Percentiles rank a stretch among this genome's conserved stretches.
These are phyloP conservation scores for Malania oleifera DNA, from an alignment of 164 flowering plant species.

Conservation along the genomic window DNA sequence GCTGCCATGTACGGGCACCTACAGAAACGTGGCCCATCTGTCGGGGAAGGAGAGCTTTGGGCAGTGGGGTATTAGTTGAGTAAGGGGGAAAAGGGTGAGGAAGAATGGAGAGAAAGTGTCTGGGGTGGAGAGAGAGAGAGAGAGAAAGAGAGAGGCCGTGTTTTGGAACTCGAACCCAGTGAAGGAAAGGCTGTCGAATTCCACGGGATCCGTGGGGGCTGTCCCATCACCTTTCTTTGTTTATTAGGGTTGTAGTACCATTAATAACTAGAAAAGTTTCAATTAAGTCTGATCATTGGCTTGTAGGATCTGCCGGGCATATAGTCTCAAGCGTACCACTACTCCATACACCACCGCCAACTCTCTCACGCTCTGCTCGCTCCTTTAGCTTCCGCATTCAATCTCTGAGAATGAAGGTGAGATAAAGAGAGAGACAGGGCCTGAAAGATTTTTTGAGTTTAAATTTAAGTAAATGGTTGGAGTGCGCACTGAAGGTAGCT, in stretches of 20 bases:
- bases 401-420: constrained; percentile 22
- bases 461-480: too few species aligned
- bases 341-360: neutral
- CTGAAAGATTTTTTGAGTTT: too few species aligned
- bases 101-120: neutral
- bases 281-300: constrained; percentile 15
- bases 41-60: neutral
- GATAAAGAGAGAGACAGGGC: neutral
- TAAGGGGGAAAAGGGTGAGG: neutral
- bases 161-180: constrained; percentile 47
- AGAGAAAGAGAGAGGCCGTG: constrained; percentile 1
- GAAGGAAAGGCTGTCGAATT: constrained; percentile 23
- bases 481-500: too few species aligned
- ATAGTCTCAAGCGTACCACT: too few species aligned
- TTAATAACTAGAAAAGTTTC: constrained; percentile 13
- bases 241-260: neutral
- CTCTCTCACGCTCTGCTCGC: neutral
- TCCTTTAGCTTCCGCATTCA: too few species aligned
- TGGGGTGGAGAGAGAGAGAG: neutral
- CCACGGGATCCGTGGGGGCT: constrained; percentile 13
- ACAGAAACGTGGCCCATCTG: constrained; percentile 4
- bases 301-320: constrained; percentile 1
- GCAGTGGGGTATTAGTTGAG: constrained; percentile 4
- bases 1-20: neutral
- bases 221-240: constrained; percentile 7